Evolutionary conservation across 352 stramenopile species (phyloP), one percentile per base, ranked within the genome.

Genomic region (Globisporangium parvum): DNA sequence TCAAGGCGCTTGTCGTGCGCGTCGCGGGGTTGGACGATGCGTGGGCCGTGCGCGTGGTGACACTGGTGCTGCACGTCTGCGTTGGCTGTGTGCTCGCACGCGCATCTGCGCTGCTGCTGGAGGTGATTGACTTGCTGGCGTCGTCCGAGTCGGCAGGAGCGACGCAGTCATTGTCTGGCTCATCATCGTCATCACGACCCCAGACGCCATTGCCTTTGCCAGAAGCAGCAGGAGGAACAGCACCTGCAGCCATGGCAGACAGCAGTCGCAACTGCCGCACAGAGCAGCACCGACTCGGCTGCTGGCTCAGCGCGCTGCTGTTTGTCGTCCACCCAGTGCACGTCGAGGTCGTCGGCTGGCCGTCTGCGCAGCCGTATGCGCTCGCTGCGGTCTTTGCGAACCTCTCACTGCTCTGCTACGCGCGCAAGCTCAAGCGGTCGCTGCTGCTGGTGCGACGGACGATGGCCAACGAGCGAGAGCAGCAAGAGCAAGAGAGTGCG

Each of bases 291-390:
- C 18, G 50, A 31, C 46, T 58, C 8, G 66, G 70, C 20, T 83
- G 70, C 48, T 59, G 69, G 1, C 46, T 89, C 39, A 80, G 68
- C 42, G 59, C 73, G 18, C 55, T 73, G 42, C 10, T 88, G n/a
- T 90, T 75, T 54, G 62, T 63, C 14, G 61, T 87, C 5, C 82
- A 93, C 39, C 82, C 82, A 9, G 58, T 85, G 39, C 62, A 87
- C 42, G 70, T 87, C 26, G 79, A 92, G 44, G 69, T 90, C 31
- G 63, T 92, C 24, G 75, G 51, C 12, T 92, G 81, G 79, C 73
- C 80, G 26, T 91, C 80, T 0, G 77, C 74, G 1, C 75, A 91
- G 57, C 78, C 82, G 1, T 91, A 93, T 48, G 60, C 79, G 2
- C 63, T 88, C 15, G 70, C 71, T 6, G 67, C 68, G 5, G 41